Evolutionary conservation across 441 rosid genomes (phyloP), one percentile per base, ranked within the genome.

Genomic region (Eruca vesicaria): DNA sequence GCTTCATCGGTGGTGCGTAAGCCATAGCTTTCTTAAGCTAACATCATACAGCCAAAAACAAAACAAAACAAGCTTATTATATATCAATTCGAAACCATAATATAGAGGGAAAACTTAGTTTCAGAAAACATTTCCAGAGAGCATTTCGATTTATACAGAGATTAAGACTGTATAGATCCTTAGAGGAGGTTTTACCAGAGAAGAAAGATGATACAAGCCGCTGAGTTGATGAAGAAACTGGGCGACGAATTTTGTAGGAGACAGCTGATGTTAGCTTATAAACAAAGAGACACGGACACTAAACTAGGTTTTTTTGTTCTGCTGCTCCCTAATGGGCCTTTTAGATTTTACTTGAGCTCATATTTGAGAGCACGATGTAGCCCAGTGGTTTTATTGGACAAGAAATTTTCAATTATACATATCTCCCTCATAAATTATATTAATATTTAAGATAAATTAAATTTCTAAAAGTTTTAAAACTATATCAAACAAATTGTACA

Each of bases 1-100:
- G 67, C 52, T 63, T 63, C 67, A 63, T 63, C 28, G 67, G 26
- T 53, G 58, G 86, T 73, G 85, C 87, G 8, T 63, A 63, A 0
- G 67, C 67, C 67, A 63, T 61, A 6, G 38, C 43, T 63, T 19
- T 5, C 9, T 35, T 66, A 11, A 31, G n/a, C 15, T 43, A n/a
- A 20, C n/a, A 7, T 9, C 14, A 10, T 5, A 33, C 9, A 35
- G 3, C 48, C 73, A 3, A 32, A 58, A 45, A 43, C 33, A 53
- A 18, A 48, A 15, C 53, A n/a, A n/a, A n/a, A n/a, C n/a, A 31
- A 45, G 15, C 58, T 65, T 26, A 5, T 9, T 2, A 66, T 32
- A 15, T 32, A 15, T 26, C 21, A 55, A 63, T 16, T 53, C 65
- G 11, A 28, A 38, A 61, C 28, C 28, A 33, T 6, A 21, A 53